Conservation (phyloP, 108 stramenopile species). For the Aureococcus anophagefferens region DNA sequence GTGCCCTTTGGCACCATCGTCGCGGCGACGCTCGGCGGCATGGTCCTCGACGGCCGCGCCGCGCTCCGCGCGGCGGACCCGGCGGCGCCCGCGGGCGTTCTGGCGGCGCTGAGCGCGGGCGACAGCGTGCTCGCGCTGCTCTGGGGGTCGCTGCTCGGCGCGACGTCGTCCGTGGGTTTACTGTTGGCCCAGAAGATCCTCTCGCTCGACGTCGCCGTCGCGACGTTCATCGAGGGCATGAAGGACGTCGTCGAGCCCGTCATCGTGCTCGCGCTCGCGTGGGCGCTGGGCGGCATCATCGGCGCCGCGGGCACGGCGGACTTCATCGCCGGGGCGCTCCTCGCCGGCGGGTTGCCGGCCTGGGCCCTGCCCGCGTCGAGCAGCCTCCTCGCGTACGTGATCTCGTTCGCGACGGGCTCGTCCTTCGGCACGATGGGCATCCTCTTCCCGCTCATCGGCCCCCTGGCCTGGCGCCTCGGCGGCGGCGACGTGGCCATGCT, state of each 20-base stretch:
- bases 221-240: conserved; percentile 31
- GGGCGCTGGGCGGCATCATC: conserved; percentile 24
- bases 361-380: neutral
- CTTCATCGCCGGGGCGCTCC: conserved; percentile 8
- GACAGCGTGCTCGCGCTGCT: conserved; percentile 27
- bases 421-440: conserved; percentile 28
- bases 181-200: conserved; percentile 22
- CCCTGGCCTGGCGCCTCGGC: conserved; percentile 12
- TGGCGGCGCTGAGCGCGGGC: neutral
- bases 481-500: conserved; percentile 12
- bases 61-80: neutral
- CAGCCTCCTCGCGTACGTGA: conserved; percentile 22
- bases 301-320: conserved; percentile 22
- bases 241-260: conserved; percentile 29
- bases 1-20: conserved; percentile 22
- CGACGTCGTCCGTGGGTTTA: conserved; percentile 13
- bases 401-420: conserved; percentile 25
- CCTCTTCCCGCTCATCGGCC: conserved; percentile 22
- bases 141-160: conserved; percentile 23
- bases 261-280: conserved; percentile 28
- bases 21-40: neutral
- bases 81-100: neutral
- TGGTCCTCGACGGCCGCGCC: no score
- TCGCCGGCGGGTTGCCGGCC: conserved; percentile 1
- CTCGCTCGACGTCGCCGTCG: conserved; percentile 18